Conservation (phyloP, 139 green algal species). For the Gonium pectorale region DNA sequence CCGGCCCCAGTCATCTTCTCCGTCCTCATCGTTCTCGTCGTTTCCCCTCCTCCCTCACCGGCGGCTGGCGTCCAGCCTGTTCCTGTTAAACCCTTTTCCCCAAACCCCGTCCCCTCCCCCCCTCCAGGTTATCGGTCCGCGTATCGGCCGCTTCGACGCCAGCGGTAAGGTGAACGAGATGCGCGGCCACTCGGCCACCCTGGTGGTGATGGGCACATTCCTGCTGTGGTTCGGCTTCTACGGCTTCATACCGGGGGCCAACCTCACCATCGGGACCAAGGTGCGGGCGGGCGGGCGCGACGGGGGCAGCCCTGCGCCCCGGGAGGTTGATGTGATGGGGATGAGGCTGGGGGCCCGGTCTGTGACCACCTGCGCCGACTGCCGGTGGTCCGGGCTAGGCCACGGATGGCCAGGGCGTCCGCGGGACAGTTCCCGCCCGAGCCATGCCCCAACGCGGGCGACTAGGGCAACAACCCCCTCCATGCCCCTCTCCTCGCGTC, state of each 20-base stretch:
- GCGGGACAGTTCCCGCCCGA: no score
- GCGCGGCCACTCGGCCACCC: conserved; percentile 59
- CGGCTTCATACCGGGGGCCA: conserved; percentile 69
- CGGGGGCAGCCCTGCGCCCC: no score
- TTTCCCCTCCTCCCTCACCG: no score
- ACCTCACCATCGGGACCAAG: conserved; percentile 57
- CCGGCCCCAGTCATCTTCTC: no score
- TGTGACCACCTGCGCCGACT: no score
- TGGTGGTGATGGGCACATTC: conserved; percentile 70
- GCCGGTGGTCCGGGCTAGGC: no score
- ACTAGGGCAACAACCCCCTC: no score
- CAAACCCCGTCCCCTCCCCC: neutral
- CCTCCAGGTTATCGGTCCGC: conserved; percentile 81
- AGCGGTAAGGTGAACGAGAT: conserved; percentile 54
- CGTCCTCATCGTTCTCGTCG: no score
- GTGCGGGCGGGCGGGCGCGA: neutral
- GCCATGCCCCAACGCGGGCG: no score
- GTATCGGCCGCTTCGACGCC: conserved; percentile 84
- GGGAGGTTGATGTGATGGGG: neutral
- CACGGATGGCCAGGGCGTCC: no score
- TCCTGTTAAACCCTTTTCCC: no score
- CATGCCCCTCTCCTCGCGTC: no score
- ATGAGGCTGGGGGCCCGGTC: neutral
- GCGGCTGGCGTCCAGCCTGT: neutral
- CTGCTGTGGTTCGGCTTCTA: conserved; percentile 80